These are phyloP conservation scores for Plasmodium reichenowi DNA, from an alignment of 169 alveolate genomes.

Conservation along the genomic window DNA sequence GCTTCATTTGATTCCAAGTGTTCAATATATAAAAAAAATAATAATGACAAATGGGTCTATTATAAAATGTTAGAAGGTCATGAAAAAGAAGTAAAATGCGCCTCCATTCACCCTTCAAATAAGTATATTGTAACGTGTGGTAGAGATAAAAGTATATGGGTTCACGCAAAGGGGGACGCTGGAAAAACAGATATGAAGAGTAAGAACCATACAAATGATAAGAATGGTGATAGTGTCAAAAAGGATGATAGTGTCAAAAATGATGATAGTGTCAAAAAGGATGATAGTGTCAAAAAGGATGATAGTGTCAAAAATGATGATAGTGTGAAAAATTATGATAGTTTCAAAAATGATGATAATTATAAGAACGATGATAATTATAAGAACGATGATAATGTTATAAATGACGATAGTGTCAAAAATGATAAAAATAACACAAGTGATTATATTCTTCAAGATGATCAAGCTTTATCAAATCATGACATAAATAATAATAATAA, in stretches of 20 bases:
- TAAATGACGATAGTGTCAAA: background rate
- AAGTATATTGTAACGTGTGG: conserved; percentile 86
- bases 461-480: no score
- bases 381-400: background rate
- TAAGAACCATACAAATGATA: background rate
- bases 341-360: background rate
- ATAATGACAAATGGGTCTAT: conserved; percentile 78
- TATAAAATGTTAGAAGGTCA: conserved; percentile 83
- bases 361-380: background rate
- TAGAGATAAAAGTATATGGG: conserved; percentile 85
- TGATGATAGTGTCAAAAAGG: background rate
- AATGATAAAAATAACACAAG: background rate
- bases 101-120: conserved; percentile 80
- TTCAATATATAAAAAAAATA: conserved; percentile 39
- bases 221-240: background rate
- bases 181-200: background rate
- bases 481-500: background rate
- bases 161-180: conserved; percentile 60
- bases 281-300: background rate
- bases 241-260: background rate
- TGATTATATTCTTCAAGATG: background rate
- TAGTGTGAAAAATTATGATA: no score
- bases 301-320: no score
- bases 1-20: conserved; percentile 86
- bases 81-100: conserved; percentile 87